Evolutionary conservation across 2,329 filamentous ascomycete species (phyloP).

Genomic region (Penicillium sclerotigenum): DNA sequence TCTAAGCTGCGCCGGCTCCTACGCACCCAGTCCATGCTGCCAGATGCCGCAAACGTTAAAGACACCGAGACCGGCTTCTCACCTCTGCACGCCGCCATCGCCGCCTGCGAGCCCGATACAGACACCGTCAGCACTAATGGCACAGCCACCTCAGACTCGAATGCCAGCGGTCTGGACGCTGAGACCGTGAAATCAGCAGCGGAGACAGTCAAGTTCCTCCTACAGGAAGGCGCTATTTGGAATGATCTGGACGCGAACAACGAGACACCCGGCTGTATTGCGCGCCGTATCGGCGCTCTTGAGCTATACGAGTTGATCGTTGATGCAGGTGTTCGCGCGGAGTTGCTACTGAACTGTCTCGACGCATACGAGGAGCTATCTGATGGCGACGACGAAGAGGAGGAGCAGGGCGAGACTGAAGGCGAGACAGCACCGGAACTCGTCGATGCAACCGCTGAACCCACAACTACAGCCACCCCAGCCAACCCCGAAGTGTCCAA

Average conservation of each 20-base stretch:
- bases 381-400: conserved; percentile 36
- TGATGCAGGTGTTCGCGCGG: conserved; percentile 84
- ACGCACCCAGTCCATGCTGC: conserved; percentile 45
- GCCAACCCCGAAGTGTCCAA: conserved; percentile 53
- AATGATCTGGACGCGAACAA: conserved; percentile 84
- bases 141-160: neutral
- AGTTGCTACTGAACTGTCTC: conserved; percentile 77
- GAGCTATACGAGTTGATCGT: conserved; percentile 79
- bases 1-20: conserved; percentile 67
- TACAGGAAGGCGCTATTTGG: conserved; percentile 92
- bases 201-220: conserved; percentile 63
- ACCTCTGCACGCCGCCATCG: conserved; percentile 84
- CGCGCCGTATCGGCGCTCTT: conserved; percentile 63
- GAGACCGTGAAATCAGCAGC: conserved; percentile 6
- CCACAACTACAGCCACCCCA: conserved; percentile 4
- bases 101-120: conserved; percentile 58
- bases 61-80: conserved; percentile 83
- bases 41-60: conserved; percentile 68
- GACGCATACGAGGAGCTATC: conserved; percentile 73
- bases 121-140: conserved; percentile 19
- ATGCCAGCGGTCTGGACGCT: conserved; percentile 55
- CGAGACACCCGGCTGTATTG: conserved; percentile 90
- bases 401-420: conserved; percentile 9
- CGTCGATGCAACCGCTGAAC: conserved; percentile 20
- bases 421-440: conserved; percentile 23